A percentile compares a stretch with the other conserved stretches of the same genome.
Evolutionary conservation across 2,329 filamentous ascomycete species (phyloP).

Genomic region (Cytospora piceae): DNA sequence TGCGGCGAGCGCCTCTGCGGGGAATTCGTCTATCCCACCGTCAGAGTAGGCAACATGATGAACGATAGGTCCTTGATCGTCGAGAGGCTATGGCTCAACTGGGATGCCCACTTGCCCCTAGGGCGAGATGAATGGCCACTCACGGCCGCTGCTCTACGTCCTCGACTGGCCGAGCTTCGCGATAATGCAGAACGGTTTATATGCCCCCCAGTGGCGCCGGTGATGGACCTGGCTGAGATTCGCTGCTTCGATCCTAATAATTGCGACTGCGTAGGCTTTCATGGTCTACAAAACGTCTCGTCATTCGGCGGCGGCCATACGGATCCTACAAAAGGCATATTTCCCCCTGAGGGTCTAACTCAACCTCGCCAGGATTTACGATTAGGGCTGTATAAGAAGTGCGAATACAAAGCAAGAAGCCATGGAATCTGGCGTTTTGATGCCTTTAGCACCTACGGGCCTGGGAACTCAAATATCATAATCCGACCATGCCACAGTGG

Average conservation of each 20-base stretch:
- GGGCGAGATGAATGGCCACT: not conserved
- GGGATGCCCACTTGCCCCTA: constrained; percentile 11
- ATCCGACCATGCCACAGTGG: constrained; percentile 6
- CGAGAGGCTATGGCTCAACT: not conserved
- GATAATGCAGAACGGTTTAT: constrained; percentile 4
- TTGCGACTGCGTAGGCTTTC: constrained; percentile 5
- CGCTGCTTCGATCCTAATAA: constrained; percentile 14
- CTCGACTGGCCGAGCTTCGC: not conserved
- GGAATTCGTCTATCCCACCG: not conserved
- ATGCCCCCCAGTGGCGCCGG: not conserved
- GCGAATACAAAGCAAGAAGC: not conserved
- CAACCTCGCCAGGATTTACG: not conserved
- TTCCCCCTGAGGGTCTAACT: not conserved
- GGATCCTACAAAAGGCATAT: not conserved
- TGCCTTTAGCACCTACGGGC: not conserved
- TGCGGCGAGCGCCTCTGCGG: not conserved
- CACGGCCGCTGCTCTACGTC: not conserved
- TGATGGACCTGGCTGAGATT: constrained; percentile 14
- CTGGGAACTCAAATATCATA: not conserved
- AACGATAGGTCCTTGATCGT: too few species aligned
- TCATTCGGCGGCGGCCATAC: not conserved
- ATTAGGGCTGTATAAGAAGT: not conserved
- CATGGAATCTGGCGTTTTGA: not conserved
- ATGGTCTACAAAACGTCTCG: not conserved
- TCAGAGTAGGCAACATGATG: not conserved